A percentile compares a stretch with the other conserved stretches of the same genome.
phyloP scores from a whole-genome alignment of 768 basidiomycete species.

The Naganishia randhawae region DNA sequence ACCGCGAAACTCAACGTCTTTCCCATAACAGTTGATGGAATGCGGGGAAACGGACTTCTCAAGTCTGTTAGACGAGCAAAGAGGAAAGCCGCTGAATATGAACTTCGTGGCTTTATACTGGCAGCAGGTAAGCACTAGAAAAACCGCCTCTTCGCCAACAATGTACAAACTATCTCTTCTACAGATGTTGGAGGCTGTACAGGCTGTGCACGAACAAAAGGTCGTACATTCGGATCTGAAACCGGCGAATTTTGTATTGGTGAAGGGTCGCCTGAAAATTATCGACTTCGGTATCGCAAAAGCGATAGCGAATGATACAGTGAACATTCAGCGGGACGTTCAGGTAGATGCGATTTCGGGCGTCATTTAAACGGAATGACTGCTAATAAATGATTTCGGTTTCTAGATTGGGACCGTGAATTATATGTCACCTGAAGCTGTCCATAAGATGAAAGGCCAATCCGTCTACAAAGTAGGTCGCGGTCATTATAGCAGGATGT shows the following conservation, averaged over 20 bases:
- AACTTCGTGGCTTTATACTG: conserved; percentile 93
- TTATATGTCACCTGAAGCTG: conserved; percentile 98
- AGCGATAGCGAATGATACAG: conserved; percentile 96
- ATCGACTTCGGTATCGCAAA: conserved; percentile 99
- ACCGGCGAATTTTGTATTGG: conserved; percentile 96
- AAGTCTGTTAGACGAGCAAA: conserved; percentile 73
- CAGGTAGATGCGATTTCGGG: conserved; percentile 58
- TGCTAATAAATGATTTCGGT: not conserved
- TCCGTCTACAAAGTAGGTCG: conserved; percentile 68
- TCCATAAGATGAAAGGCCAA: conserved; percentile 69
- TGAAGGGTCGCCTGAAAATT: conserved; percentile 88
- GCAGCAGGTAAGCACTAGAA: conserved; percentile 69
- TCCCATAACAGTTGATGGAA: conserved; percentile 72
- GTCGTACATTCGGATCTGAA: conserved; percentile 98
- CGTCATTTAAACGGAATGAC: conserved; percentile 4
- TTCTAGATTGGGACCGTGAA: conserved; percentile 88
- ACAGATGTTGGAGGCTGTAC: conserved; percentile 97
- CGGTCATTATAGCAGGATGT: not conserved
- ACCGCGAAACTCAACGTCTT: not conserved
- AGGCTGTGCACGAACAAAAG: conserved; percentile 95
- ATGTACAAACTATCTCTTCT: not conserved
- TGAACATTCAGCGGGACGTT: conserved; percentile 93
- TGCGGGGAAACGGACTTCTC: conserved; percentile 92
- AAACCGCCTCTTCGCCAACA: not conserved
- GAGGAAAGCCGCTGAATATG: conserved; percentile 79